Conservation (phyloP, 345 rosid species). For the Acer saccharum region DNA sequence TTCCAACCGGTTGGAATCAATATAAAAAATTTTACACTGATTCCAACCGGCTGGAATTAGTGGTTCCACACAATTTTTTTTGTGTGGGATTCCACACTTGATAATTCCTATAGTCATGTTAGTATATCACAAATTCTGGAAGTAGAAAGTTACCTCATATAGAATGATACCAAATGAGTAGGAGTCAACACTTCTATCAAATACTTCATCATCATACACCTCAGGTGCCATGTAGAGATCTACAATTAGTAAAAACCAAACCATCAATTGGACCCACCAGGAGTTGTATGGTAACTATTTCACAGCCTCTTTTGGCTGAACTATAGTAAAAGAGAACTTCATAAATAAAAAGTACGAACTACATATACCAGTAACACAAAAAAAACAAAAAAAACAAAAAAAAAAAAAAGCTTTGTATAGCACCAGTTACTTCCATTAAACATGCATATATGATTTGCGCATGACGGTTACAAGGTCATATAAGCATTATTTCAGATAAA, state of each 20-base stretch:
- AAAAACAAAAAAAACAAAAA: too few relatives aligned
- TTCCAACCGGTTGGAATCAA: too few relatives aligned
- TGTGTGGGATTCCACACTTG: too few relatives aligned
- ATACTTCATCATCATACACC: conserved; percentile 54
- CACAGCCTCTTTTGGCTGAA: not conserved
- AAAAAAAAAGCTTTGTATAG: not conserved
- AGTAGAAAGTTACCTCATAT: conserved; percentile 65
- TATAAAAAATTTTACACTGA: too few relatives aligned
- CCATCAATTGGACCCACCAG: conserved; percentile 13
- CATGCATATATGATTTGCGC: not conserved
- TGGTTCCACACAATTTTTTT: too few relatives aligned
- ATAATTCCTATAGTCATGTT: too few relatives aligned
- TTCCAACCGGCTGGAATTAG: too few relatives aligned
- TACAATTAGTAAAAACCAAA: conserved; percentile 32
- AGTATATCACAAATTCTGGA: conserved; percentile 1
- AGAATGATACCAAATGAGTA: conserved; percentile 82
- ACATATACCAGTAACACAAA: not conserved
- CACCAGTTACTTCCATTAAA: conserved; percentile 4
- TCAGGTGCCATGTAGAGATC: conserved; percentile 87
- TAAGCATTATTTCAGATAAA: not conserved
- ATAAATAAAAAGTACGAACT: not conserved
- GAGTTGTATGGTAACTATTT: not conserved
- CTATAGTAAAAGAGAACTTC: not conserved
- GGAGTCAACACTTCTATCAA: conserved; percentile 81
- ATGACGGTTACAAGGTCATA: not conserved